Evolutionary conservation across 23 red algal genomes (phyloP).

Genomic region (Cyanidiococcus yangmingshanensis): DNA sequence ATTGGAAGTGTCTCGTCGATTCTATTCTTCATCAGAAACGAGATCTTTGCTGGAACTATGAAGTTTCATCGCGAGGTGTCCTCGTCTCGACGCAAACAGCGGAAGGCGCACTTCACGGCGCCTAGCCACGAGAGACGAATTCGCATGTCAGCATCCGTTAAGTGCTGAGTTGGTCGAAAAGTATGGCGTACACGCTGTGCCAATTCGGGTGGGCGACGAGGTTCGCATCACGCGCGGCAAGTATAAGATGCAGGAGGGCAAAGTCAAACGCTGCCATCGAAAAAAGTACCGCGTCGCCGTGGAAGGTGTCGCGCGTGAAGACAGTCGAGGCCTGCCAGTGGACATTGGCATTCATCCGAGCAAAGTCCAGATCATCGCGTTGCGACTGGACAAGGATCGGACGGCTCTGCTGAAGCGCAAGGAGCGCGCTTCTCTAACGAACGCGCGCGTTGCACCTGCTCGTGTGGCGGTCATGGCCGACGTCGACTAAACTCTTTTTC

Average conservation of each 20-base stretch:
- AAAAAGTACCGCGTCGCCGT: slow-evolving; percentile 84
- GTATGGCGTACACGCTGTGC: slow-evolving; percentile 89
- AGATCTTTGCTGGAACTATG: too few species aligned
- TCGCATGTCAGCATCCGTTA: slow-evolving; percentile 81
- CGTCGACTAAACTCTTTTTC: not conserved
- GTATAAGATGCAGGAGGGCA: slow-evolving; percentile 77
- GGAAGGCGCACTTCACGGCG: slow-evolving; percentile 91
- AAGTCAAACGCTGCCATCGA: slow-evolving; percentile 81
- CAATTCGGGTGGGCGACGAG: slow-evolving; percentile 87
- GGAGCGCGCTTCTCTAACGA: slow-evolving; percentile 29
- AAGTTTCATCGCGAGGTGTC: slow-evolving; percentile 72
- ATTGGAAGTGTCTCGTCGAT: too few species aligned
- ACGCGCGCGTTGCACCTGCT: not conserved
- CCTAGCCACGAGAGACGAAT: slow-evolving; percentile 65
- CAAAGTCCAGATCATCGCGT: slow-evolving; percentile 82
- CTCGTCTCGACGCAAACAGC: slow-evolving; percentile 79
- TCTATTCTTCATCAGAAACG: too few species aligned
- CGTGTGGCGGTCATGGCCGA: not conserved
- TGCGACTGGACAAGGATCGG: slow-evolving; percentile 79
- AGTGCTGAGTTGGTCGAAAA: slow-evolving; percentile 73
- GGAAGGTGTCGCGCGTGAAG: slow-evolving; percentile 69
- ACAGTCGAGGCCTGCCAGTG: slow-evolving; percentile 58
- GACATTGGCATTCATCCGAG: slow-evolving; percentile 85
- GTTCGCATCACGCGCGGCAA: slow-evolving; percentile 70
- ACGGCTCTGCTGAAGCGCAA: slow-evolving; percentile 84